phyloP scores from a whole-genome alignment of 176 grass and related monocot genomes.

The Typha latifolia region DNA sequence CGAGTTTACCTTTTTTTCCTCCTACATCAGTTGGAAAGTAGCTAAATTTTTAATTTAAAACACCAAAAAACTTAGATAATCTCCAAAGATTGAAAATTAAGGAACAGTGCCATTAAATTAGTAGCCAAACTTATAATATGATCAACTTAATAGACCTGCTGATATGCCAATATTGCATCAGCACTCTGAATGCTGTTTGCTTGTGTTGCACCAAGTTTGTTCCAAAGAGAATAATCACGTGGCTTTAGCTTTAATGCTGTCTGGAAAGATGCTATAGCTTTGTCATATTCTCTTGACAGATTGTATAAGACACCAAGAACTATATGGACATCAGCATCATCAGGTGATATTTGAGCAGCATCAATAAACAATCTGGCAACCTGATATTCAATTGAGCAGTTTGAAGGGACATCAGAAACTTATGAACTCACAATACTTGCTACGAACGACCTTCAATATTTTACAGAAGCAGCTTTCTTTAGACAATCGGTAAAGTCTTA shows the following conservation, averaged over 20 bases:
- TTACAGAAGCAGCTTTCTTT: no score
- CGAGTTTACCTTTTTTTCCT: no score
- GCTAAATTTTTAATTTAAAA: no score
- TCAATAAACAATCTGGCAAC: slow-evolving; percentile 87
- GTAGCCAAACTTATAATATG: neutral
- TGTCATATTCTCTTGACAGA: slow-evolving; percentile 97
- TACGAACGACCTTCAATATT: neutral
- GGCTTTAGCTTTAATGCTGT: slow-evolving; percentile 77
- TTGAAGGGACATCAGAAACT: neutral
- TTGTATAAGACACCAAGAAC: slow-evolving; percentile 96
- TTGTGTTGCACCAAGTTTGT: slow-evolving; percentile 98
- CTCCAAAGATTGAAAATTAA: no score
- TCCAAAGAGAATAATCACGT: slow-evolving; percentile 96
- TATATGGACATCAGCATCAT: slow-evolving; percentile 97
- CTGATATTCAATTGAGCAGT: slow-evolving; percentile 30
- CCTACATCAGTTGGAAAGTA: no score
- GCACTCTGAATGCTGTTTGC: slow-evolving; percentile 94
- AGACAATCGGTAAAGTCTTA: no score
- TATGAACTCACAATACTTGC: neutral
- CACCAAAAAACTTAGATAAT: no score
- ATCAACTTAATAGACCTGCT: slow-evolving; percentile 49
- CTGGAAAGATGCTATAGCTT: slow-evolving; percentile 83
- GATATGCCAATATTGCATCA: slow-evolving; percentile 90
- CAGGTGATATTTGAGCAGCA: slow-evolving; percentile 84
- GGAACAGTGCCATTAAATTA: no score